Percentiles rank a stretch among this genome's conserved stretches.
phyloP scores from a whole-genome alignment of 1,284 basidiomycete species.

The Boletus sp. region DNA sequence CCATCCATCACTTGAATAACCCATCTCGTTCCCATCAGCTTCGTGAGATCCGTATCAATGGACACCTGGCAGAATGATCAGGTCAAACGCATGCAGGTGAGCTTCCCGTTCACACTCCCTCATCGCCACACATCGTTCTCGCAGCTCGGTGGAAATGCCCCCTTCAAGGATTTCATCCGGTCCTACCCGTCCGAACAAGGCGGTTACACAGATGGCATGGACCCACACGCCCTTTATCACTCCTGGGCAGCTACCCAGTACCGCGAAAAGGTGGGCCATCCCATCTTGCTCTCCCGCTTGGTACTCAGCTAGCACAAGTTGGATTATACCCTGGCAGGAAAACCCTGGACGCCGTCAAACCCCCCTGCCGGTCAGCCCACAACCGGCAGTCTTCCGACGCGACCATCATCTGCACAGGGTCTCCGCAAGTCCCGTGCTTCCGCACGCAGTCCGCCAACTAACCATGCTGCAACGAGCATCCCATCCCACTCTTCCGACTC shows the following conservation, averaged over 20 bases:
- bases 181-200: constrained; percentile 73
- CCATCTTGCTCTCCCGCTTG: not conserved
- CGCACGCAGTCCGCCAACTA: constrained; percentile 44
- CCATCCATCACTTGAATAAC: constrained; percentile 3
- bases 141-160: constrained; percentile 82
- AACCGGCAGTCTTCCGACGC: constrained; percentile 41
- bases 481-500: constrained; percentile 40
- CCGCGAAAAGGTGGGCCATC: constrained; percentile 71
- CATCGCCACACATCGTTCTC: constrained; percentile 15
- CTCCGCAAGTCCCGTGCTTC: constrained; percentile 75
- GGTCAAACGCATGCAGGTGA: constrained; percentile 84
- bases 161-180: constrained; percentile 77
- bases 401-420: constrained; percentile 66
- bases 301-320: constrained; percentile 46
- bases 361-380: constrained; percentile 49
- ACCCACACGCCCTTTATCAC: constrained; percentile 81
- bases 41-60: constrained; percentile 93
- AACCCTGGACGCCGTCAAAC: constrained; percentile 66
- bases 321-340: constrained; percentile 66
- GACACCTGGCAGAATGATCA: constrained; percentile 94
- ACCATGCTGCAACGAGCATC: constrained; percentile 34
- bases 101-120: constrained; percentile 19
- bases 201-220: constrained; percentile 71
- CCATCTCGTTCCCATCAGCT: constrained; percentile 47
- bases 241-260: constrained; percentile 92